Percentiles rank a stretch among this genome's conserved stretches.
These are phyloP conservation scores for Proliferodiscus dingleyae DNA, from an alignment of 2,329 filamentous ascomycete genomes.

Conservation along the genomic window DNA sequence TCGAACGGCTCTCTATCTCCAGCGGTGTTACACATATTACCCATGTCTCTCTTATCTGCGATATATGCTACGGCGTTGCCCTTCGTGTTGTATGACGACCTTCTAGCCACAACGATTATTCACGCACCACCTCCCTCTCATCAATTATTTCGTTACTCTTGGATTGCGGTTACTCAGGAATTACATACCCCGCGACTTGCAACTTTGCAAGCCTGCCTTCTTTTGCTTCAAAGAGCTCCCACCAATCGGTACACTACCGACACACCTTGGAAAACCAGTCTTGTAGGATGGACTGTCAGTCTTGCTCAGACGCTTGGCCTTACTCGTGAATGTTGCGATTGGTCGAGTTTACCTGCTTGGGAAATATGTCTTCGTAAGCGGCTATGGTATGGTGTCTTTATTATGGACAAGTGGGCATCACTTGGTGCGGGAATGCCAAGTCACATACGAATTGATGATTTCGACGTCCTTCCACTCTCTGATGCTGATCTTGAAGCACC, in stretches of 20 bases:
- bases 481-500: conserved; percentile 25
- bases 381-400: conserved; percentile 31
- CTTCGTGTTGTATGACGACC: conserved; percentile 40
- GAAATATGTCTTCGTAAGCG: conserved; percentile 31
- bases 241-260: conserved; percentile 32
- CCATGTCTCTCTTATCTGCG: conserved; percentile 36
- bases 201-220: conserved; percentile 32
- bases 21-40: conserved; percentile 31
- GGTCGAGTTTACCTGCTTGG: conserved; percentile 30
- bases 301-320: conserved; percentile 32
- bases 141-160: conserved; percentile 31
- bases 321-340: conserved; percentile 29
- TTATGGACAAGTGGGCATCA: conserved; percentile 34
- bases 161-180: conserved; percentile 30
- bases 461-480: conserved; percentile 27
- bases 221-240: conserved; percentile 31
- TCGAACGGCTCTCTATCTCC: conserved; percentile 23
- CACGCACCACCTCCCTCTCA: conserved; percentile 29
- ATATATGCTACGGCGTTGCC: conserved; percentile 41
- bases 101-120: conserved; percentile 30
- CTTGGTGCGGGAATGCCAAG: conserved; percentile 32
- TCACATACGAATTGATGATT: conserved; percentile 29
- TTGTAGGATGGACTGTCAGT: conserved; percentile 32
- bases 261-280: conserved; percentile 32
- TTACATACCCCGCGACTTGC: conserved; percentile 32